Evolutionary conservation across 179 eudicot genomes (phyloP).

Genomic region (Spinacia oleracea): DNA sequence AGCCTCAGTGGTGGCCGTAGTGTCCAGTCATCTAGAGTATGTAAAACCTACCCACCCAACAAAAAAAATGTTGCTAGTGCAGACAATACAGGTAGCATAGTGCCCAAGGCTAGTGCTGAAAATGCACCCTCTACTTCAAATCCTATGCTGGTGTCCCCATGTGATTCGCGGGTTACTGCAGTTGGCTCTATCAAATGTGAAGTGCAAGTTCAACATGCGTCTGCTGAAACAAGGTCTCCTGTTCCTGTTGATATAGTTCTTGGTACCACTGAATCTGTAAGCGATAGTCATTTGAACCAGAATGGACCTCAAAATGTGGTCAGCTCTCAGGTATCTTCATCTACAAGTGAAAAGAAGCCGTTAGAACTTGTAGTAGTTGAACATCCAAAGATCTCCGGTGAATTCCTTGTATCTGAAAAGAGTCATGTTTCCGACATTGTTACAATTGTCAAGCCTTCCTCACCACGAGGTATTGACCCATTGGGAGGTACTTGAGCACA

Average conservation of each 20-base stretch:
- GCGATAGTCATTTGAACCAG: conserved; percentile 21
- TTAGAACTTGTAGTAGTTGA: conserved; percentile 24
- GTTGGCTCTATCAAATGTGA: conserved; percentile 46
- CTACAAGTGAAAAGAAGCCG: conserved; percentile 20
- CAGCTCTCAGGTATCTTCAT: conserved; percentile 25
- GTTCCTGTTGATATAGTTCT: conserved; percentile 29
- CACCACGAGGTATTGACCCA: conserved; percentile 25
- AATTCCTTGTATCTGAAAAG: conserved; percentile 27
- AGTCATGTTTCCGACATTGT: conserved; percentile 16
- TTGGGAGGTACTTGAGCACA: conserved; percentile 28
- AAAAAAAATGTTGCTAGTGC: conserved; percentile 16
- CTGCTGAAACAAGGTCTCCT: conserved; percentile 28
- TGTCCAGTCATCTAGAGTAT: conserved; percentile 18
- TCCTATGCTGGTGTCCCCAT: conserved; percentile 30
- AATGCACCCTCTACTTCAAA: conserved; percentile 27
- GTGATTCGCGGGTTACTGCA: conserved; percentile 35
- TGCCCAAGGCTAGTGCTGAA: conserved; percentile 28
- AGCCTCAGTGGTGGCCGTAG: conserved; percentile 26
- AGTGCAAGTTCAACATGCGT: conserved; percentile 32
- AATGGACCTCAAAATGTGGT: conserved; percentile 25
- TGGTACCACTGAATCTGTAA: conserved; percentile 16
- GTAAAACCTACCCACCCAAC: conserved; percentile 12
- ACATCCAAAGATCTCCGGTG: conserved; percentile 12
- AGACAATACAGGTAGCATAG: conserved; percentile 13
- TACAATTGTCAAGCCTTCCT: conserved; percentile 28